phyloP scores from a whole-genome alignment of 1,139 yeast species.

The Saccharomyces pastorianus region DNA sequence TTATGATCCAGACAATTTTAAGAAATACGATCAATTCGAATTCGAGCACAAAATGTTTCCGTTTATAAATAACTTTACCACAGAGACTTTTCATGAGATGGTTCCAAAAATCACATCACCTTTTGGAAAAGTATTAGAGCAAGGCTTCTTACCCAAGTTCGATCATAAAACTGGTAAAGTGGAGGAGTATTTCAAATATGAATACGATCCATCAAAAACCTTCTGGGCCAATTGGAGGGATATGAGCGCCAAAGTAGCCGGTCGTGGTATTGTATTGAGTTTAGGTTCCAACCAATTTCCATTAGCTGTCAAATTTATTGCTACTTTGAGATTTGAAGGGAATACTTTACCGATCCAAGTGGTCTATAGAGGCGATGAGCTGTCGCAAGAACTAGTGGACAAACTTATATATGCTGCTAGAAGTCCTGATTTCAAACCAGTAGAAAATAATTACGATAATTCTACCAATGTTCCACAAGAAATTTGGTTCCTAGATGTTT shows the following conservation, averaged over 20 bases:
- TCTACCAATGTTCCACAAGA: conserved; percentile 33
- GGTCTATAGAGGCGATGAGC: conserved; percentile 32
- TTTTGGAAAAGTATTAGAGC: conserved; percentile 6
- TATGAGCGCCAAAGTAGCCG: conserved; percentile 8
- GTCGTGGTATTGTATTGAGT: conserved; percentile 15
- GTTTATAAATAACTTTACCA: conserved; percentile 8
- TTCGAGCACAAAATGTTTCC: conserved; percentile 19
- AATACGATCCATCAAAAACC: conserved; percentile 10
- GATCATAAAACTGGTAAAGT: conserved; percentile 1
- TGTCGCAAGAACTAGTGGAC: conserved; percentile 18
- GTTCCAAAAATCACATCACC: conserved; percentile 12
- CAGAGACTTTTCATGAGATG: conserved; percentile 9
- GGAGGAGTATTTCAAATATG: background rate
- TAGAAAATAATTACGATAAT: conserved; percentile 11
- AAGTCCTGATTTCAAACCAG: conserved; percentile 13
- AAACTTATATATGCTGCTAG: conserved; percentile 26
- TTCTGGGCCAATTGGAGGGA: conserved; percentile 15
- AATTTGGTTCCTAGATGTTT: conserved; percentile 41
- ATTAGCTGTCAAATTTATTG: conserved; percentile 27
- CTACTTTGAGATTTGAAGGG: conserved; percentile 37
- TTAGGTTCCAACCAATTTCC: conserved; percentile 10
- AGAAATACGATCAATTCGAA: conserved; percentile 11
- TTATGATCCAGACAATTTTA: background rate
- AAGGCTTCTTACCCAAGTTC: conserved; percentile 10
- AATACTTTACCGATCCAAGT: conserved; percentile 42